Evolutionary conservation across 805 yeast genomes (phyloP).

Genomic region (Ascoidea rubescens): DNA sequence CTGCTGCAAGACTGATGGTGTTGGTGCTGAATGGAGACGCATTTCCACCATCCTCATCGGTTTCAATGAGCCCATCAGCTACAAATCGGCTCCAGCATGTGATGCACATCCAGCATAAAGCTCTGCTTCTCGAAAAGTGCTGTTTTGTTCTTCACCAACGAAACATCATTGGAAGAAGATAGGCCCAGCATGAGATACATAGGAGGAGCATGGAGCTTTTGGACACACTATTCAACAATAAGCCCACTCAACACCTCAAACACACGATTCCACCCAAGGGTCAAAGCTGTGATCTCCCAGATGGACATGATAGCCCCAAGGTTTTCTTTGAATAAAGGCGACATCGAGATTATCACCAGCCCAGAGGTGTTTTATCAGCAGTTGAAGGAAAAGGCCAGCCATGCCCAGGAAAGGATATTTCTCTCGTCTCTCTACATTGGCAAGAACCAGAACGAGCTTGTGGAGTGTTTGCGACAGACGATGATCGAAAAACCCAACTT

Average conservation of each 20-base stretch:
- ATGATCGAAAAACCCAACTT: conserved; percentile 43
- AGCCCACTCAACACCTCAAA: neutral
- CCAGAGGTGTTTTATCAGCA: conserved; percentile 65
- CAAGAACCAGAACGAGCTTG: conserved; percentile 61
- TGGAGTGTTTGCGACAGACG: conserved; percentile 48
- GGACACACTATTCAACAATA: no score
- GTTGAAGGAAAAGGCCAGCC: conserved; percentile 45
- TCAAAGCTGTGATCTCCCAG: conserved; percentile 31
- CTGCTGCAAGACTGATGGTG: no score
- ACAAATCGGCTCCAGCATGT: no score
- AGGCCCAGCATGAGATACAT: no score
- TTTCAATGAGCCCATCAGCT: no score
- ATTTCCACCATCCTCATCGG: no score
- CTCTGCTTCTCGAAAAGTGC: no score
- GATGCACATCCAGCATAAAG: no score
- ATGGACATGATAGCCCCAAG: conserved; percentile 55
- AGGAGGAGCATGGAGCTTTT: no score
- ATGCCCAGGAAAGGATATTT: conserved; percentile 57
- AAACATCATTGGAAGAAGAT: no score
- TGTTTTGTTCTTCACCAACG: no score
- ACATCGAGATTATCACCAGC: conserved; percentile 44
- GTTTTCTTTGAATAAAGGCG: conserved; percentile 40
- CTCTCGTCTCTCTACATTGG: conserved; percentile 83
- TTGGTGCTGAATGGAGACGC: no score
- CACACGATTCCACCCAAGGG: conserved; percentile 26